phyloP scores from a whole-genome alignment of 495 filamentous ascomycete species.

The Talaromyces wortmannii region DNA sequence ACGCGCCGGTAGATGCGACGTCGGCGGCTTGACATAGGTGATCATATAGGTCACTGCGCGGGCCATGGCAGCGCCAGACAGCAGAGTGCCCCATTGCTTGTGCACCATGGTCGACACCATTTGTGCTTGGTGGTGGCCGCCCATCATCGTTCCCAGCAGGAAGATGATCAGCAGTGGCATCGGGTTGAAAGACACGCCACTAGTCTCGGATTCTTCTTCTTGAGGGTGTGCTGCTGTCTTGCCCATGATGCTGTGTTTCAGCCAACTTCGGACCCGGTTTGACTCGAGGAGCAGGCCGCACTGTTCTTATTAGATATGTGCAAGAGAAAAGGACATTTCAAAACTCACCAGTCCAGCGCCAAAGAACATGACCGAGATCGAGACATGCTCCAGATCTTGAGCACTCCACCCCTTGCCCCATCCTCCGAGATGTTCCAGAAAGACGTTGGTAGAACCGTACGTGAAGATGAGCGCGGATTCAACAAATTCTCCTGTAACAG shows the following conservation, averaged over 20 bases:
- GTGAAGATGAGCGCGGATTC: slow-evolving; percentile 84
- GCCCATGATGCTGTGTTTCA: slow-evolving; percentile 57
- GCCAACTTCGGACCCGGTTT: slow-evolving; percentile 53
- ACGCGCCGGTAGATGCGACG: slow-evolving; percentile 73
- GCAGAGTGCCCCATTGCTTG: slow-evolving; percentile 85
- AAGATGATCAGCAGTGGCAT: slow-evolving; percentile 82
- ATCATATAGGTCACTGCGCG: slow-evolving; percentile 75
- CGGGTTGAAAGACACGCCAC: slow-evolving; percentile 73
- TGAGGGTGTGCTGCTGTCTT: slow-evolving; percentile 18
- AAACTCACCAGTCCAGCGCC: slow-evolving; percentile 78
- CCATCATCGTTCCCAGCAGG: slow-evolving; percentile 90
- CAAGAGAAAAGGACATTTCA: background rate
- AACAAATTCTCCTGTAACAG: slow-evolving; percentile 75
- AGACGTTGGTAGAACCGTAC: slow-evolving; percentile 87
- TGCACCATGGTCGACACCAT: slow-evolving; percentile 90
- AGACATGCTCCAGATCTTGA: slow-evolving; percentile 84
- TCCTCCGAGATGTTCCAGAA: slow-evolving; percentile 78
- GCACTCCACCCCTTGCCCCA: slow-evolving; percentile 66
- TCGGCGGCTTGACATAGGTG: slow-evolving; percentile 75
- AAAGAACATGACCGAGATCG: slow-evolving; percentile 90
- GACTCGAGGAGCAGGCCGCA: slow-evolving; percentile 95
- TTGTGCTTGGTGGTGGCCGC: slow-evolving; percentile 77
- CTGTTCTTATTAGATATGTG: slow-evolving; percentile 22
- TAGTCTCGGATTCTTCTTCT: slow-evolving; percentile 40
- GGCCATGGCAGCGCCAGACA: slow-evolving; percentile 74